Evolutionary conservation across 352 stramenopile genomes (phyloP).

Genomic region (Pythium phragmitis): DNA sequence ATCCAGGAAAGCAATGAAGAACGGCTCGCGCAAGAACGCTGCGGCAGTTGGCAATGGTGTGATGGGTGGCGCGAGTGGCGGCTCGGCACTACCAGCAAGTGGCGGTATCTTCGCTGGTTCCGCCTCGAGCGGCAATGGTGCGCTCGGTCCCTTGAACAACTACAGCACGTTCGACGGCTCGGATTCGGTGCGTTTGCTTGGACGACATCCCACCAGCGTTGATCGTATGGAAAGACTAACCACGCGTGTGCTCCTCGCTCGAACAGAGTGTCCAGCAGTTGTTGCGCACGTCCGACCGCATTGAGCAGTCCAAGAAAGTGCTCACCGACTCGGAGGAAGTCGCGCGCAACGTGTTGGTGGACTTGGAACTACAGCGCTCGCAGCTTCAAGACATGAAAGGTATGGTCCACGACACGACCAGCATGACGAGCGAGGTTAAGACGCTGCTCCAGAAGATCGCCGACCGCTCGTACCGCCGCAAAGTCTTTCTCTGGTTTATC

Average conservation of each 20-base stretch:
- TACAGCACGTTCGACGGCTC: slow-evolving; percentile 69
- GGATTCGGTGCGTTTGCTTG: slow-evolving; percentile 37
- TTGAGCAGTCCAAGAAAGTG: slow-evolving; percentile 63
- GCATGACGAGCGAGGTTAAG: slow-evolving; percentile 64
- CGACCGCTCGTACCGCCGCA: slow-evolving; percentile 67
- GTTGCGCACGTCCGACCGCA: slow-evolving; percentile 70
- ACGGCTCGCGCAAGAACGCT: slow-evolving; percentile 12
- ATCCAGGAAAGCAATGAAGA: slow-evolving; percentile 8
- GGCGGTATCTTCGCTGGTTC: slow-evolving; percentile 28
- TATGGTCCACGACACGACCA: slow-evolving; percentile 73
- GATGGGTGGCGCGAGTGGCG: no score
- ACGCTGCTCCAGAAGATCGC: slow-evolving; percentile 70
- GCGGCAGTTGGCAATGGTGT: not conserved
- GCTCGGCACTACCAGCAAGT: slow-evolving; percentile 6
- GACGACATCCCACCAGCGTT: not conserved
- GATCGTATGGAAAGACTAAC: not conserved
- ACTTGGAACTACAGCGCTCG: slow-evolving; percentile 74
- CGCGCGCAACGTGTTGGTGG: slow-evolving; percentile 71
- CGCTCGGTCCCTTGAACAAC: slow-evolving; percentile 40
- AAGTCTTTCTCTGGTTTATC: slow-evolving; percentile 66
- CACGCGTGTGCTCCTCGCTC: not conserved
- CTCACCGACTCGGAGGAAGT: slow-evolving; percentile 66
- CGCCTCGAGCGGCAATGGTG: slow-evolving; percentile 30
- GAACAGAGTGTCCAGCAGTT: slow-evolving; percentile 57
- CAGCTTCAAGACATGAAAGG: slow-evolving; percentile 82